These are phyloP conservation scores for Geotrichum klebahnii DNA, from an alignment of 1,139 yeast genomes.

Conservation along the genomic window DNA sequence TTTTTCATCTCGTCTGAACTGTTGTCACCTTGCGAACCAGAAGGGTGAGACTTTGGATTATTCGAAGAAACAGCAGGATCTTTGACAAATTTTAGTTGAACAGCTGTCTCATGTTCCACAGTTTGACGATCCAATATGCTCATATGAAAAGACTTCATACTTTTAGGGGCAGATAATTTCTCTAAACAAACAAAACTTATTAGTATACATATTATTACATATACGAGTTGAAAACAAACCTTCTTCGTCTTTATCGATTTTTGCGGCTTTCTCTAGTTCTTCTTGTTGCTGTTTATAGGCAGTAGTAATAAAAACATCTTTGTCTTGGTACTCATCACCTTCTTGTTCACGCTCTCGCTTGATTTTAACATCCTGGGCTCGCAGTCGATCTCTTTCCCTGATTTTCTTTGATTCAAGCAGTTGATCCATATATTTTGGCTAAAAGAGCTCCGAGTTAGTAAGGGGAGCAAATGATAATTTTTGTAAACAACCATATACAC, in stretches of 20 bases:
- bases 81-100: slow-evolving; percentile 10
- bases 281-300: slow-evolving; percentile 43
- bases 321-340: slow-evolving; percentile 41
- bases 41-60: slow-evolving; percentile 22
- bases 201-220: slow-evolving; percentile 5
- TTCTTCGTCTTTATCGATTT: slow-evolving; percentile 32
- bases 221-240: slow-evolving; percentile 22
- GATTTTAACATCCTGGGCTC: slow-evolving; percentile 34
- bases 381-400: slow-evolving; percentile 43
- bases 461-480: background rate
- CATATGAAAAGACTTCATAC: slow-evolving; percentile 29
- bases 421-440: slow-evolving; percentile 42
- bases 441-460: slow-evolving; percentile 1
- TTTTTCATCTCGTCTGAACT: no score
- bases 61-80: slow-evolving; percentile 14
- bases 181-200: background rate
- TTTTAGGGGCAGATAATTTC: background rate
- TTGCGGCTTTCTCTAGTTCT: slow-evolving; percentile 30
- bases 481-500: slow-evolving; percentile 11
- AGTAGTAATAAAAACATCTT: slow-evolving; percentile 45
- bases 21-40: background rate
- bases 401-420: slow-evolving; percentile 41
- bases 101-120: slow-evolving; percentile 27
- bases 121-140: slow-evolving; percentile 30
- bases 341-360: slow-evolving; percentile 34